Percentiles rank a stretch among this genome's conserved stretches.
Evolutionary conservation across 768 basidiomycete species (phyloP).

Genomic region (Dioszegia aurantiaca): DNA sequence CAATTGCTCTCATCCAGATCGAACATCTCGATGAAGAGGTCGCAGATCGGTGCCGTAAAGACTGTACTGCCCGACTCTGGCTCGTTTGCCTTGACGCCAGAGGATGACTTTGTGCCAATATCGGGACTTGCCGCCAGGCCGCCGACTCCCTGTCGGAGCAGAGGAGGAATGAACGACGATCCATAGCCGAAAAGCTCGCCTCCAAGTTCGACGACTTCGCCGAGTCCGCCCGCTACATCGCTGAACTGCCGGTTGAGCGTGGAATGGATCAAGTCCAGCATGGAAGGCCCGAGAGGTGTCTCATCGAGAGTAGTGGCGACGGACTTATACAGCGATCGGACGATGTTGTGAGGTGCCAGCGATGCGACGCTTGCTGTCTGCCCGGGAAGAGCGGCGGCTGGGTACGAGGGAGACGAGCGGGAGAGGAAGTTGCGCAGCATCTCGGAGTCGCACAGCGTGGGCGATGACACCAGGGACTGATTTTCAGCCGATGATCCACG

Average conservation of each 20-base stretch:
- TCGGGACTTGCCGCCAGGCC: not conserved
- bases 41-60: constrained; percentile 91
- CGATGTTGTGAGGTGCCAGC: constrained; percentile 58
- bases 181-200: constrained; percentile 18
- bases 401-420: constrained; percentile 19
- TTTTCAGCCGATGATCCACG: constrained; percentile 6
- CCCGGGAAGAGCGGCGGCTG: constrained; percentile 1
- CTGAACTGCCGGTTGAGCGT: constrained; percentile 33
- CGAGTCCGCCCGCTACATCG: constrained; percentile 33
- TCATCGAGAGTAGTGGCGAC: constrained; percentile 95
- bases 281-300: constrained; percentile 77
- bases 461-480: constrained; percentile 23
- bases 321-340: constrained; percentile 82
- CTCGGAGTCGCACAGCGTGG: constrained; percentile 62
- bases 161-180: constrained; percentile 4
- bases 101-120: not conserved
- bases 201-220: constrained; percentile 29
- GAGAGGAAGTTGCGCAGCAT: constrained; percentile 64
- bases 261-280: constrained; percentile 42
- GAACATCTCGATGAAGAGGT: constrained; percentile 86
- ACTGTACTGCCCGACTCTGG: constrained; percentile 59
- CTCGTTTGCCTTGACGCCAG: not conserved
- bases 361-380: constrained; percentile 7
- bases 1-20: constrained; percentile 96
- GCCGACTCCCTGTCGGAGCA: not conserved